These are phyloP conservation scores for Neonectria punicea DNA, from an alignment of 2,329 filamentous ascomycete species.

Conservation along the genomic window DNA sequence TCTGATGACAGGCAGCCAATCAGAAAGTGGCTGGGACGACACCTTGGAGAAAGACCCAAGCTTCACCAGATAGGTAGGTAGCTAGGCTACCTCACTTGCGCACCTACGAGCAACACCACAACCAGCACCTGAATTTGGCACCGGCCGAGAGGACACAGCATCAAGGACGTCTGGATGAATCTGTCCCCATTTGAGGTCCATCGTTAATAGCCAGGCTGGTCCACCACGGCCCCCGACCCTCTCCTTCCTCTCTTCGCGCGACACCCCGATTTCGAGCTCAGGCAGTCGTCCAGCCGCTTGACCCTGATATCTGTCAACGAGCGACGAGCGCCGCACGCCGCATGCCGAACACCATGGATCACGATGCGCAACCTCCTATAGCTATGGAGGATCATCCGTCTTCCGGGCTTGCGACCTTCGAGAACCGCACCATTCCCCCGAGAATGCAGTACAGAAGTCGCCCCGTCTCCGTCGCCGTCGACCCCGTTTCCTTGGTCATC, in stretches of 20 bases:
- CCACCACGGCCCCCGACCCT: conserved; percentile 13
- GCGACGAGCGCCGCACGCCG: background rate
- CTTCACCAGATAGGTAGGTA: conserved; percentile 29
- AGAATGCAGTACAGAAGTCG: conserved; percentile 70
- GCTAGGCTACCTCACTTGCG: conserved; percentile 22
- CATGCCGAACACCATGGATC: conserved; percentile 45
- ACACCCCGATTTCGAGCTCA: background rate
- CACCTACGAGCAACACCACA: conserved; percentile 21
- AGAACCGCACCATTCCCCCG: conserved; percentile 47
- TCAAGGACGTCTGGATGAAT: conserved; percentile 20
- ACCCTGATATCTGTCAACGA: conserved; percentile 29
- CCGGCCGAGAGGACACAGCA: conserved; percentile 27
- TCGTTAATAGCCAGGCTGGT: conserved; percentile 21
- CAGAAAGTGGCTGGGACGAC: conserved; percentile 37
- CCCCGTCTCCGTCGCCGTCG: conserved; percentile 82
- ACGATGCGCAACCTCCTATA: conserved; percentile 43
- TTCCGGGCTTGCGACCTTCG: conserved; percentile 33
- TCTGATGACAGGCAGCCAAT: conserved; percentile 38
- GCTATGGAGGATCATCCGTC: conserved; percentile 42
- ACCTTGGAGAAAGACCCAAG: conserved; percentile 42
- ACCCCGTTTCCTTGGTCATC: conserved; percentile 91
- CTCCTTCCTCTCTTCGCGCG: conserved; percentile 1
- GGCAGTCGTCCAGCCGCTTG: conserved; percentile 24
- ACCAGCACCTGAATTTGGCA: conserved; percentile 22
- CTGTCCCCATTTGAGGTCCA: conserved; percentile 1